Evolutionary conservation across 2,329 filamentous ascomycete species (phyloP).

Genomic region (Diplocarpon mali): DNA sequence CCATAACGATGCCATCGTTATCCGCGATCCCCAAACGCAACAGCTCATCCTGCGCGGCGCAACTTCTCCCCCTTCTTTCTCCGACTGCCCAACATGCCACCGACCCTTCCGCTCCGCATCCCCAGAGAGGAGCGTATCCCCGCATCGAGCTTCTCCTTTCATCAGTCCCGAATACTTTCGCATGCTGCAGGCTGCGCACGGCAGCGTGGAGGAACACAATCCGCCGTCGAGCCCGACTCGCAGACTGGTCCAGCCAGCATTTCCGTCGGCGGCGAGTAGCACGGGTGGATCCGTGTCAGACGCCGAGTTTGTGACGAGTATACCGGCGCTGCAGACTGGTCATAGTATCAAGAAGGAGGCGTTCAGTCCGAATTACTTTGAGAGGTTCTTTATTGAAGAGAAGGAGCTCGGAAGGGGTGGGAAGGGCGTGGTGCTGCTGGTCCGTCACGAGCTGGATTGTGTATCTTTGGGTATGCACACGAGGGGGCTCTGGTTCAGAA

Average conservation of each 20-base stretch:
- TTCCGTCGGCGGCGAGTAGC: conserved; percentile 15
- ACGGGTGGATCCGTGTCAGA: conserved; percentile 20
- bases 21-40: conserved; percentile 76
- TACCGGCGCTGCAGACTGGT: conserved; percentile 33
- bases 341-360: conserved; percentile 75
- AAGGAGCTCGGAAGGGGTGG: conserved; percentile 77
- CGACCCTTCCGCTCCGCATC: conserved; percentile 35
- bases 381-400: conserved; percentile 86
- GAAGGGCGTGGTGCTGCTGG: conserved; percentile 89
- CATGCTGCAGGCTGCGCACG: conserved; percentile 58
- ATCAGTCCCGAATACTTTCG: conserved; percentile 92
- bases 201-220: conserved; percentile 34
- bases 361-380: conserved; percentile 88
- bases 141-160: conserved; percentile 48
- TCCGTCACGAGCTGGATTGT: conserved; percentile 82
- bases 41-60: conserved; percentile 71
- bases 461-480: conserved; percentile 52
- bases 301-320: conserved; percentile 42
- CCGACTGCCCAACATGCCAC: conserved; percentile 57
- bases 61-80: conserved; percentile 35
- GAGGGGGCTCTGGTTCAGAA: not conserved
- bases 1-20: conserved; percentile 83
- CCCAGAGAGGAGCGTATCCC: conserved; percentile 33
- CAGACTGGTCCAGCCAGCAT: conserved; percentile 29
- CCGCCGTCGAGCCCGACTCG: conserved; percentile 43